Evolutionary conservation across 169 alveolate species (phyloP), one percentile per base, ranked within the genome.

Genomic region (Theileria parva): DNA sequence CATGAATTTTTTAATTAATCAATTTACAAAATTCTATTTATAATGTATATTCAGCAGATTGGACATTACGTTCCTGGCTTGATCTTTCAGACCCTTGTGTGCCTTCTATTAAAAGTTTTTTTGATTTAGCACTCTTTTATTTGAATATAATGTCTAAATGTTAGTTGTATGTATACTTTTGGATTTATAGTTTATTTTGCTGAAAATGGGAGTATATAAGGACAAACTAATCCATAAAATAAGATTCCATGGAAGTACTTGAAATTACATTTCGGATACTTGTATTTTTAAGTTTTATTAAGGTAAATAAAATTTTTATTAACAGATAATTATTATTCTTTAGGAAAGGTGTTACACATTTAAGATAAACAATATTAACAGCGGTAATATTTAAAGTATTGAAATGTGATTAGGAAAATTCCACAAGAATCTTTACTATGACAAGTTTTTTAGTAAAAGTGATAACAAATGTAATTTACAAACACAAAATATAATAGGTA

Each of bases 401-500:
- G 17, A 57, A 57, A 57, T 57, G 0, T 21, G 32, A 57, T 21
- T 57, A 57, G 66, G 66, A n/a, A 57, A 57, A 21, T 57, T 57
- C 37, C 11, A 57, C 34, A 57, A 57, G 11, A 25, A 25, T 57
- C 15, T 19, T 21, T 19, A 57, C 15, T 57, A 25, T 25, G 27
- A 57, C 34, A 57, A 57, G 66, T 57, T 57, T 21, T 57, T 57
- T 57, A 57, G 15, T 25, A 57, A 57, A 25, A 17, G 5, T 17
- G 66, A 57, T n/a, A 57, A 21, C 13, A 57, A 17, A 57, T 57
- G 74, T 39, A 21, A 65, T 25, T 25, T 44, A 53, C 55, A 65
- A 0, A 3, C 51, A 37, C 30, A 65, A 57, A 70, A 70, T 53
- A 77, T 70, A 21, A 70, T 70, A 70, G 78, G 78, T 70, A 50